Evolutionary conservation across 1,284 basidiomycete species (phyloP).

Genomic region (Ceratobasidium theobromae): DNA sequence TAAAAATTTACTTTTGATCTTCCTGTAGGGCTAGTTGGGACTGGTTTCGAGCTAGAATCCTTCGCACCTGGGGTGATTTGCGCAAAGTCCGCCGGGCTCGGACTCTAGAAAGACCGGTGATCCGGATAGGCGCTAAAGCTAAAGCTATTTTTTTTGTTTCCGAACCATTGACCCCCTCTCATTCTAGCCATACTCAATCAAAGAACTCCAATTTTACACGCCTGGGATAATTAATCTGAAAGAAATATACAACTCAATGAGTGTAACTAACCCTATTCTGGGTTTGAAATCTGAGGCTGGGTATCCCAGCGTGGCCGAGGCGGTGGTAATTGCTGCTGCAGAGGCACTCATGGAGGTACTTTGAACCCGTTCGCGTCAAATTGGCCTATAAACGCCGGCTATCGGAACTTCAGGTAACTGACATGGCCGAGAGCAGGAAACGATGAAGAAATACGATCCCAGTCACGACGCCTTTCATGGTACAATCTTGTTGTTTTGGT

Average conservation of each 20-base stretch:
- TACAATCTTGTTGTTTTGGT: slow-evolving; percentile 43
- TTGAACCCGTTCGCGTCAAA: neutral
- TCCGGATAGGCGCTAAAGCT: no score
- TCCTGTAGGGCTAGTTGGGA: no score
- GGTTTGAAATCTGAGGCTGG: neutral
- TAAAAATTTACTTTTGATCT: no score
- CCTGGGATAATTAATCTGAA: neutral
- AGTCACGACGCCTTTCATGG: slow-evolving; percentile 90
- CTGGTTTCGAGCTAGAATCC: no score
- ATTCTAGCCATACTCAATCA: no score
- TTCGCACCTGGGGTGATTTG: no score
- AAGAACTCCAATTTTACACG: no score
- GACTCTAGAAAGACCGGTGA: no score
- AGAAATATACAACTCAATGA: neutral
- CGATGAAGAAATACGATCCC: slow-evolving; percentile 84
- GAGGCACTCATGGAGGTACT: slow-evolving; percentile 64
- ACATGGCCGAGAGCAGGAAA: slow-evolving; percentile 42
- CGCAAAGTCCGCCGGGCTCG: no score
- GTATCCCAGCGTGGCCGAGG: slow-evolving; percentile 48
- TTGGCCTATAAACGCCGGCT: neutral
- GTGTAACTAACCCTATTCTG: neutral
- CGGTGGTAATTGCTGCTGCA: slow-evolving; percentile 55
- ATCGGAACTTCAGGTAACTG: neutral
- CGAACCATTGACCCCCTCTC: no score
- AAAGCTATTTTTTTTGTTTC: no score